A percentile compares a stretch with the other conserved stretches of the same genome.
phyloP scores from a whole-genome alignment of 495 filamentous ascomycete species.

The Coniosporium apollinis region DNA sequence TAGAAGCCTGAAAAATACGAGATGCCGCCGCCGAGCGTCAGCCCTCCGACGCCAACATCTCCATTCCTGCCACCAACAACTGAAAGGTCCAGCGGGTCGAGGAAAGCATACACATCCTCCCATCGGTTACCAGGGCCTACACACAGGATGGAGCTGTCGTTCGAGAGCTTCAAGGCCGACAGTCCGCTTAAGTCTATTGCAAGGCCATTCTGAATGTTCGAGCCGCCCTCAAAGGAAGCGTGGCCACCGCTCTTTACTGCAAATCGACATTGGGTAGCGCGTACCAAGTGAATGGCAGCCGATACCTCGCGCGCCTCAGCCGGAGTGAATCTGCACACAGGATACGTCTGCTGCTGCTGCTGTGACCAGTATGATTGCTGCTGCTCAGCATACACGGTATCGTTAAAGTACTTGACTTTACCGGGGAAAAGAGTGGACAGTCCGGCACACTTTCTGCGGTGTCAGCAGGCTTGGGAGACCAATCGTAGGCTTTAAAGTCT shows the following conservation, averaged over 20 bases:
- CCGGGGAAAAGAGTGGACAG: too few relatives aligned
- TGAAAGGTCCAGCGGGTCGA: constrained; percentile 7
- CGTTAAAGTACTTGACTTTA: too few relatives aligned
- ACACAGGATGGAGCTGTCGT: constrained; percentile 14
- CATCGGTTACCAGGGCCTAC: constrained; percentile 15
- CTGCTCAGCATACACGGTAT: too few relatives aligned
- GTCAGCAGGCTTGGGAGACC: too few relatives aligned
- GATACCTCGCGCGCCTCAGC: too few relatives aligned
- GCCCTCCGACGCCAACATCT: constrained; percentile 16
- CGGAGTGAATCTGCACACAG: too few relatives aligned
- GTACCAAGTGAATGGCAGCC: too few relatives aligned
- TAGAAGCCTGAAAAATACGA: constrained; percentile 5
- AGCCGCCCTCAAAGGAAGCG: constrained; percentile 30
- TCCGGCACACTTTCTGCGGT: too few relatives aligned
- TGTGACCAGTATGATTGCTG: too few relatives aligned
- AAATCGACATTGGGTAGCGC: too few relatives aligned
- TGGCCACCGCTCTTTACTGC: constrained; percentile 30
- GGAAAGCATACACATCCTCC: constrained; percentile 13
- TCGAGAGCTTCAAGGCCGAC: constrained; percentile 28
- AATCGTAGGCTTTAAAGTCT: too few relatives aligned
- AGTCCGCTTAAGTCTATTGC: constrained; percentile 34
- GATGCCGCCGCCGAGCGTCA: constrained; percentile 15
- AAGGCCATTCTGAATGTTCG: constrained; percentile 37
- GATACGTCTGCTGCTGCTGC: too few relatives aligned
- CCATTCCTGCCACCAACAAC: constrained; percentile 13